Conservation (phyloP, 176 grass and related monocot species). For the Eragrostis nindensis region DNA sequence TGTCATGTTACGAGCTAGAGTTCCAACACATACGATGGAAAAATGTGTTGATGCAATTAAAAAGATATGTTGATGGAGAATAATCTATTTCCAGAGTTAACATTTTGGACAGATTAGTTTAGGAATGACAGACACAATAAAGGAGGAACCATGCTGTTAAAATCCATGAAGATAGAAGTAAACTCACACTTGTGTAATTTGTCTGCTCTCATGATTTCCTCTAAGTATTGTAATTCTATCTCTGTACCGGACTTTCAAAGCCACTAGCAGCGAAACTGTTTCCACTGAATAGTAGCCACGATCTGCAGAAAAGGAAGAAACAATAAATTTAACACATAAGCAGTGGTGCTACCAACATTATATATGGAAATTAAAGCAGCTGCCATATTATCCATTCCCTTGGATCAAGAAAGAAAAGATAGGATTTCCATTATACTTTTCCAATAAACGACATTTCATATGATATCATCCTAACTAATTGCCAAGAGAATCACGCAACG, state of each 20-base stretch:
- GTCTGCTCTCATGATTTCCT: slow-evolving; percentile 97
- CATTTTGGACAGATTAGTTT: neutral
- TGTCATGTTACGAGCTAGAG: neutral
- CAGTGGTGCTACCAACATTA: slow-evolving; percentile 10
- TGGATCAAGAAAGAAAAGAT: neutral
- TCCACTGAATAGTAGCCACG: slow-evolving; percentile 97
- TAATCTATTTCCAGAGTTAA: slow-evolving; percentile 25
- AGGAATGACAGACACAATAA: neutral
- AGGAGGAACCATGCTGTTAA: neutral
- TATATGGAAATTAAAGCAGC: neutral
- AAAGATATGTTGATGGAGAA: neutral
- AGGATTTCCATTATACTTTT: neutral
- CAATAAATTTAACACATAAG: neutral
- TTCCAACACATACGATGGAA: neutral
- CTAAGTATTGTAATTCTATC: slow-evolving; percentile 98
- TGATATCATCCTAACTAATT: slow-evolving; percentile 3
- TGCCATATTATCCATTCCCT: neutral
- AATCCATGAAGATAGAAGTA: slow-evolving; percentile 8
- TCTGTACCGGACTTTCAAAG: slow-evolving; percentile 95
- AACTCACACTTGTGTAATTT: slow-evolving; percentile 99
- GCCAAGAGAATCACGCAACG: neutral
- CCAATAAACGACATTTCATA: neutral
- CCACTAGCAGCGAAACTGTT: slow-evolving; percentile 84
- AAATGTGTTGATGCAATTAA: no score
- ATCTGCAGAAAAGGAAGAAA: slow-evolving; percentile 56